Conservation (phyloP, 2,329 filamentous ascomycete genomes). For the Aspergillus fructus region DNA sequence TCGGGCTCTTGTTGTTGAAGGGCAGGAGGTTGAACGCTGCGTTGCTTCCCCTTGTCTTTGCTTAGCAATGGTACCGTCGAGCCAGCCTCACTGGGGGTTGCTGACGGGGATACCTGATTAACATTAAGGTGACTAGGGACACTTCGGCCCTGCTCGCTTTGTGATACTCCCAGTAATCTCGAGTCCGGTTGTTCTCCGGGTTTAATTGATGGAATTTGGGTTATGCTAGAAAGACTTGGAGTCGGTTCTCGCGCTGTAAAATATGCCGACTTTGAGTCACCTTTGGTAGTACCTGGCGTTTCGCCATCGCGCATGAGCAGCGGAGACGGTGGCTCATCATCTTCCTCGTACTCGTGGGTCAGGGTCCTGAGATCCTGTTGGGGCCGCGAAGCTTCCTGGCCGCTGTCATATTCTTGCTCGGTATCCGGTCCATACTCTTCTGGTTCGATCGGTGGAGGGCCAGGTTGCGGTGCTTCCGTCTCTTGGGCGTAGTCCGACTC, state of each 20-base stretch:
- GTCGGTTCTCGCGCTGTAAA: constrained; percentile 32
- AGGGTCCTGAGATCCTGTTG: constrained; percentile 22
- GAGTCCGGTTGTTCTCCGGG: constrained; percentile 4
- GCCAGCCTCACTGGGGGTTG: constrained; percentile 29
- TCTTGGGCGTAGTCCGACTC: constrained; percentile 46
- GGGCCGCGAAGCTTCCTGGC: background rate
- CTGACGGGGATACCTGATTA: constrained; percentile 23
- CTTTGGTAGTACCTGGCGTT: constrained; percentile 14
- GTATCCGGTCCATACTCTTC: constrained; percentile 18
- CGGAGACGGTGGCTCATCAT: constrained; percentile 9
- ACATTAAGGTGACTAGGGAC: constrained; percentile 19
- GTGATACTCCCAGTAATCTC: constrained; percentile 5
- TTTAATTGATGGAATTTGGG: constrained; percentile 15
- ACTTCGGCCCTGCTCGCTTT: constrained; percentile 17
- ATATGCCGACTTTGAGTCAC: constrained; percentile 27
- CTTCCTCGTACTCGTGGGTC: constrained; percentile 22
- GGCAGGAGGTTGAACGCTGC: constrained; percentile 15
- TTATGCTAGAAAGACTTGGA: constrained; percentile 18
- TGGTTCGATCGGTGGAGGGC: constrained; percentile 15
- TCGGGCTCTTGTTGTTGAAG: constrained; percentile 37
- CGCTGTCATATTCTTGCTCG: constrained; percentile 15
- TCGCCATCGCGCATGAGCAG: background rate
- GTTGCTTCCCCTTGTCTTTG: constrained; percentile 23
- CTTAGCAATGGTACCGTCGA: constrained; percentile 36
- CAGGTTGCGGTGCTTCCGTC: constrained; percentile 20